Evolutionary conservation across 768 basidiomycete genomes (phyloP).

Genomic region (Lactarius psammicola): DNA sequence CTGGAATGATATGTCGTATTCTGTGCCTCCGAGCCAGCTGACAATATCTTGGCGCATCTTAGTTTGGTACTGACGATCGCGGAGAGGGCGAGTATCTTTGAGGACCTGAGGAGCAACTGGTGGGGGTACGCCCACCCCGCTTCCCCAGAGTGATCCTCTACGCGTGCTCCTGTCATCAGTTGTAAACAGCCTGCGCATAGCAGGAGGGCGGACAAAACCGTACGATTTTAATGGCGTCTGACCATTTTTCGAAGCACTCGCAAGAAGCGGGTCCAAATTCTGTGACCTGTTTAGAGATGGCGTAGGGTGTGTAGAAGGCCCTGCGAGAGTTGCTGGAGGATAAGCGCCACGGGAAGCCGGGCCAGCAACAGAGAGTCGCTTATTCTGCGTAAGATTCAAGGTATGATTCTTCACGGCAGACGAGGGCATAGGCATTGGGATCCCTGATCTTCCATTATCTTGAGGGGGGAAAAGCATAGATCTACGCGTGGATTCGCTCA

Average conservation of each 20-base stretch:
- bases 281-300: slow-evolving; percentile 71
- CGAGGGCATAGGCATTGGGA: slow-evolving; percentile 57
- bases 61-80: slow-evolving; percentile 69
- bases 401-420: slow-evolving; percentile 60
- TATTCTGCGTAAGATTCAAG: slow-evolving; percentile 46
- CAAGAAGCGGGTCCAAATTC: slow-evolving; percentile 62
- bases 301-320: slow-evolving; percentile 52
- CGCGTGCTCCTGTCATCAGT: slow-evolving; percentile 55
- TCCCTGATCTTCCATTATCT: slow-evolving; percentile 53
- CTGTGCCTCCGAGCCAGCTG: slow-evolving; percentile 62
- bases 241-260: slow-evolving; percentile 68
- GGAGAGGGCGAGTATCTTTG: slow-evolving; percentile 77
- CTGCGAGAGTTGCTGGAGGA: slow-evolving; percentile 34
- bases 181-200: slow-evolving; percentile 14
- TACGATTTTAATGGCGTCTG: slow-evolving; percentile 75
- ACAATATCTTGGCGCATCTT: slow-evolving; percentile 78
- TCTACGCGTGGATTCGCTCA: slow-evolving; percentile 16
- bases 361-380: slow-evolving; percentile 71
- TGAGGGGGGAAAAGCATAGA: slow-evolving; percentile 8
- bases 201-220: slow-evolving; percentile 30
- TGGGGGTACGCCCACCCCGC: slow-evolving; percentile 47
- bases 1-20: slow-evolving; percentile 65
- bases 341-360: slow-evolving; percentile 63
- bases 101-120: slow-evolving; percentile 52
- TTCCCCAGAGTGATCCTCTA: slow-evolving; percentile 73